Percentiles rank a stretch among this genome's conserved stretches.
Conservation (phyloP, 2,329 filamentous ascomycete genomes). For the Ophiognomonia clavigignenti-juglandacearum region DNA sequence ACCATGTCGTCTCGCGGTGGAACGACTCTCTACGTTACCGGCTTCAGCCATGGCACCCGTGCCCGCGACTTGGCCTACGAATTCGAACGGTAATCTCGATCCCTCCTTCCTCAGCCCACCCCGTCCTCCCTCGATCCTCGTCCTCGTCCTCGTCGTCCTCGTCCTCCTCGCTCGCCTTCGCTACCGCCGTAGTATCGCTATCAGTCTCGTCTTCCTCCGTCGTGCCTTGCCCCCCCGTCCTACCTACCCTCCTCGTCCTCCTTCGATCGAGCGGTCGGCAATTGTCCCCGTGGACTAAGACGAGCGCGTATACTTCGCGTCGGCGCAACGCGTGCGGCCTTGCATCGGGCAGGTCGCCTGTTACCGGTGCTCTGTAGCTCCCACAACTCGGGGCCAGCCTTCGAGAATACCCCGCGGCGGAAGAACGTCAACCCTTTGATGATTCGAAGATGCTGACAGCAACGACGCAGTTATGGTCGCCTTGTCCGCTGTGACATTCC, state of each 20-base stretch:
- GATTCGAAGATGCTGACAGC: slow-evolving; percentile 45
- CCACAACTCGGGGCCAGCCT: slow-evolving; percentile 25
- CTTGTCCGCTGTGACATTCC: slow-evolving; percentile 98
- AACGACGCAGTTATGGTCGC: slow-evolving; percentile 73
- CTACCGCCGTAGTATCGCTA: slow-evolving; percentile 22
- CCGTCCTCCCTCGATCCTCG: slow-evolving; percentile 16
- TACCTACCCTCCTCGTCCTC: slow-evolving; percentile 30
- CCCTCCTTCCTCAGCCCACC: slow-evolving; percentile 25
- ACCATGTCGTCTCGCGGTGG: slow-evolving; percentile 93
- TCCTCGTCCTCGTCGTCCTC: slow-evolving; percentile 18
- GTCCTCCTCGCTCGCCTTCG: slow-evolving; percentile 17
- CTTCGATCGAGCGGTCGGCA: slow-evolving; percentile 43
- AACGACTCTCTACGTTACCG: slow-evolving; percentile 95
- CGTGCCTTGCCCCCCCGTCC: slow-evolving; percentile 20
- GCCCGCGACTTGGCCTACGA: slow-evolving; percentile 99
- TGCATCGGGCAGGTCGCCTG: slow-evolving; percentile 33
- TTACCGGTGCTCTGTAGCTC: slow-evolving; percentile 22
- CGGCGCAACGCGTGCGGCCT: slow-evolving; percentile 16
- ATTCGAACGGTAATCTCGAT: slow-evolving; percentile 98
- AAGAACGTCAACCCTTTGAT: slow-evolving; percentile 21
- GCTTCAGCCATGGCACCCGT: slow-evolving; percentile 98
- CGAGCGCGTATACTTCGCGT: slow-evolving; percentile 14
- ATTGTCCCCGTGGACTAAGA: slow-evolving; percentile 24
- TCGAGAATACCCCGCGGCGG: slow-evolving; percentile 24
- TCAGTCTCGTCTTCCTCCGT: slow-evolving; percentile 20